Percentiles rank a stretch among this genome's conserved stretches.
Conservation (phyloP, 257 asterid genomes). For the Solanum chiquidenum region DNA sequence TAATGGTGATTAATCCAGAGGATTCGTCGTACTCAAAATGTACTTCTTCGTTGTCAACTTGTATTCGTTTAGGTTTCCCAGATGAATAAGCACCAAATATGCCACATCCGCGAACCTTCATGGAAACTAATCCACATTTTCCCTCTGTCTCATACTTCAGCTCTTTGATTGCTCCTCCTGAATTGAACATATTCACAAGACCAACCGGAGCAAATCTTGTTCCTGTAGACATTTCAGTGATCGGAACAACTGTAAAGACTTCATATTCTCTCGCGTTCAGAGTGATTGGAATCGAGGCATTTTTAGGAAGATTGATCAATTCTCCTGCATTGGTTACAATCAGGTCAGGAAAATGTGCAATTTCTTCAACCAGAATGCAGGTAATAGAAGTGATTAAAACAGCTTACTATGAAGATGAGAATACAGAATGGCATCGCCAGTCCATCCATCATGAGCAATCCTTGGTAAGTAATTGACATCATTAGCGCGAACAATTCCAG, state of each 20-base stretch:
- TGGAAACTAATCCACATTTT: slow-evolving; percentile 16
- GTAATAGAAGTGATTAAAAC: background rate
- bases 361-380: background rate
- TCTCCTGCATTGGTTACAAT: slow-evolving; percentile 23
- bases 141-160: slow-evolving; percentile 29
- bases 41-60: slow-evolving; percentile 34
- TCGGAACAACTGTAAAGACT: slow-evolving; percentile 63
- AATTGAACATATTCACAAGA: slow-evolving; percentile 70
- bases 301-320: slow-evolving; percentile 47
- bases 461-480: slow-evolving; percentile 72
- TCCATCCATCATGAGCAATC: slow-evolving; percentile 49
- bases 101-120: slow-evolving; percentile 64
- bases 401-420: slow-evolving; percentile 55
- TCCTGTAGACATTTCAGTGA: slow-evolving; percentile 32
- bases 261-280: slow-evolving; percentile 60
- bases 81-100: slow-evolving; percentile 71
- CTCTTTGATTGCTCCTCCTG: slow-evolving; percentile 77
- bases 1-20: slow-evolving; percentile 34
- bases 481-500: slow-evolving; percentile 51
- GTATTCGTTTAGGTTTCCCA: slow-evolving; percentile 37
- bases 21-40: slow-evolving; percentile 53
- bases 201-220: slow-evolving; percentile 62
- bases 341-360: background rate
- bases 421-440: slow-evolving; percentile 49
- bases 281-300: slow-evolving; percentile 54